These are phyloP conservation scores for Colletotrichum musae DNA, from an alignment of 2,329 filamentous ascomycete genomes.

Conservation along the genomic window DNA sequence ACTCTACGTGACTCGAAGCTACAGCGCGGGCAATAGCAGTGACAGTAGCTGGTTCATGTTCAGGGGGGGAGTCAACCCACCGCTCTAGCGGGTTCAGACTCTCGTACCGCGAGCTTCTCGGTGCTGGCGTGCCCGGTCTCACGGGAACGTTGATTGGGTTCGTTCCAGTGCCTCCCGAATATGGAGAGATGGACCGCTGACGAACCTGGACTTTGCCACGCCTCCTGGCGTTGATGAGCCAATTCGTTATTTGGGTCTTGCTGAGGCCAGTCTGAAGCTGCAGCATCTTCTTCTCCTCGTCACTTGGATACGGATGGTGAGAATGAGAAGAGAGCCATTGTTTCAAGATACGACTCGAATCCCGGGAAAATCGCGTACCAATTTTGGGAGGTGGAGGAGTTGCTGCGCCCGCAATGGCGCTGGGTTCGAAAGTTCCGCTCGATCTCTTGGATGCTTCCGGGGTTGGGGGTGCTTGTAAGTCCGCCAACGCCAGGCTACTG, in stretches of 20 bases:
- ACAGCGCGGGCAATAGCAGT: constrained; percentile 43
- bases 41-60: constrained; percentile 45
- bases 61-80: constrained; percentile 43
- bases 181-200: constrained; percentile 51
- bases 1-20: constrained; percentile 36
- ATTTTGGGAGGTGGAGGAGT: constrained; percentile 42
- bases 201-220: constrained; percentile 61
- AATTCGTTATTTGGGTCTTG: constrained; percentile 37
- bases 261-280: constrained; percentile 33
- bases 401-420: background rate
- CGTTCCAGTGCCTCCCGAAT: constrained; percentile 40
- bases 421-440: constrained; percentile 6
- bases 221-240: constrained; percentile 35
- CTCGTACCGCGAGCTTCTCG: constrained; percentile 21
- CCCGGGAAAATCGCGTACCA: constrained; percentile 44
- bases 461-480: background rate
- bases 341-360: constrained; percentile 41
- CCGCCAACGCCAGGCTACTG: background rate
- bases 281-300: constrained; percentile 32
- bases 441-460: constrained; percentile 15
- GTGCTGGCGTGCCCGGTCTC: constrained; percentile 27
- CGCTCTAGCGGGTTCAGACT: constrained; percentile 28
- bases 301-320: constrained; percentile 34
- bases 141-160: constrained; percentile 26
- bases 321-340: constrained; percentile 40